Base-by-base conservation (phyloP, 306 rosid species). In the Neltuma alba region DNA sequence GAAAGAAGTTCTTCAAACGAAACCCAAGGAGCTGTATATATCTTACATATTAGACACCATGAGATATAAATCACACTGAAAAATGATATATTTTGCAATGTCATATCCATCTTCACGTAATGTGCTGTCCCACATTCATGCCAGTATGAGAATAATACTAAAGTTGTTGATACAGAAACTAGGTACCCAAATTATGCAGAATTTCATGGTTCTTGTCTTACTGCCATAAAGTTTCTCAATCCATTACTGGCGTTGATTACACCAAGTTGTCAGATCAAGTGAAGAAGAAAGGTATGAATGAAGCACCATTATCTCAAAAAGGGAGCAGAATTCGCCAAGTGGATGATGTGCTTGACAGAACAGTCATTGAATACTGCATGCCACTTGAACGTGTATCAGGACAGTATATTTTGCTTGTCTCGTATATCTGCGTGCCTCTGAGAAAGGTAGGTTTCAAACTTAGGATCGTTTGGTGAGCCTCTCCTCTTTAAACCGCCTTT, bases 401-500 rank as follows among this genome's bases (percentile, higher is more conserved):
- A 50, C 25, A 50, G 0, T 47, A 16, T 47, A 4, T 76, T 75
- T 52, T 70, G 60, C 2, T 2, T 44, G 16, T 45, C 20, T 45
- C n/a, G 15, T 45, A 60, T 60, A 28, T 28, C 37, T 1, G 18
- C 30, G 34, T 5, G 66, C 37, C 36, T 64, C 76, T 21, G 63
- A 48, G 67, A 34, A 78, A 30, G 80, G 9, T n/a, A 57, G 44
- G 10, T 84, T 0, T 85, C 84, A 85, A 21, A 20, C 65, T 14
- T 63, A 23, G 0, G 70, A 65, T 64, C 0, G 75, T 52, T 82
- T 82, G 83, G 81, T 86, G 79, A 91, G 65, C 80, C 97, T 92
- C 85, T 87, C 96, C 34, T 92, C 86, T 87, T 88, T 88, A 84
- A 91, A 94, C 10, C 89, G 89, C 74, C 89, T 86, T 78, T 94